A percentile compares a stretch with the other conserved stretches of the same genome.
phyloP scores from a whole-genome alignment of 2,329 filamentous ascomycete genomes.

The Venturiaceae sp. region DNA sequence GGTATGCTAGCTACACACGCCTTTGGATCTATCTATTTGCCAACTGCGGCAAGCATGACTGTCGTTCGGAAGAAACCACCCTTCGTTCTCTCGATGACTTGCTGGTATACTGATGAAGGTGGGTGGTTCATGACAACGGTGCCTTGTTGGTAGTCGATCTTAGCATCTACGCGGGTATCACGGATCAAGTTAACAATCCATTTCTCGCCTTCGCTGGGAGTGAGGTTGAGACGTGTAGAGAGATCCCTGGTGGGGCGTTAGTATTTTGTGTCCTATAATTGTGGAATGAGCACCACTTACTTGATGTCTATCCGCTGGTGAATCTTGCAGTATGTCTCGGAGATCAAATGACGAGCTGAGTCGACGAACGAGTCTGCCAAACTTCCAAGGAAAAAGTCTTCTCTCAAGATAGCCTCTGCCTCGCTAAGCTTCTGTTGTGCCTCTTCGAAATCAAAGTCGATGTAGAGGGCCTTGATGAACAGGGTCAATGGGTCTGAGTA shows the following conservation, averaged over 20 bases:
- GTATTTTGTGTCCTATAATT: not conserved
- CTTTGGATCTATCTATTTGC: slow-evolving; percentile 22
- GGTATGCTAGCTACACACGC: not conserved
- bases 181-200: slow-evolving; percentile 99
- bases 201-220: slow-evolving; percentile 95
- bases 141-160: slow-evolving; percentile 98
- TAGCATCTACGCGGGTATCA: slow-evolving; percentile 93
- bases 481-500: slow-evolving; percentile 93
- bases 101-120: slow-evolving; percentile 95
- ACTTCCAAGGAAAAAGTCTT: slow-evolving; percentile 89
- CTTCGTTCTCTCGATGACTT: slow-evolving; percentile 98
- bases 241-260: slow-evolving; percentile 51
- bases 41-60: slow-evolving; percentile 60
- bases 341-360: slow-evolving; percentile 89
- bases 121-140: slow-evolving; percentile 99
- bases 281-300: slow-evolving; percentile 29
- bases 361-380: slow-evolving; percentile 86
- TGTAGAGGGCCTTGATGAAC: slow-evolving; percentile 91
- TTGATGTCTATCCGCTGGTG: slow-evolving; percentile 97
- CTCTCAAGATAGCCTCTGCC: slow-evolving; percentile 83
- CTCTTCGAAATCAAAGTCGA: slow-evolving; percentile 96
- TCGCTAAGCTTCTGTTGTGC: slow-evolving; percentile 78
- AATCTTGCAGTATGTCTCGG: slow-evolving; percentile 99
- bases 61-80: slow-evolving; percentile 98
- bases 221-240: slow-evolving; percentile 81